These are phyloP conservation scores for Blastobotrys robertii DNA, from an alignment of 805 yeast species.

Conservation along the genomic window DNA sequence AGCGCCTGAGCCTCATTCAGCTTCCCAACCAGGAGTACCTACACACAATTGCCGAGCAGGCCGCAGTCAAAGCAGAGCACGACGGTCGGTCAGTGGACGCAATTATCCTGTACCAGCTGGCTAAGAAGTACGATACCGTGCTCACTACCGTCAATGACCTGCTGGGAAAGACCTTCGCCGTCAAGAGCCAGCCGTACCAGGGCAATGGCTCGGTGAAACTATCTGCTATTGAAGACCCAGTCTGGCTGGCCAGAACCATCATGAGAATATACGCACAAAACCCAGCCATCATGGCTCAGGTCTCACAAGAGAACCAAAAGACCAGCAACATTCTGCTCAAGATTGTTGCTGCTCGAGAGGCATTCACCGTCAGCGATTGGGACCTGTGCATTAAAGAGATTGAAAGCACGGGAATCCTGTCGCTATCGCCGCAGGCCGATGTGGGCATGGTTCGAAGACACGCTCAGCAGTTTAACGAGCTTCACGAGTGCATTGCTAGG, in stretches of 20 bases:
- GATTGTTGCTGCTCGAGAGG: slow-evolving; percentile 57
- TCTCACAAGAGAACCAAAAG: slow-evolving; percentile 46
- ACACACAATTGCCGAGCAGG: slow-evolving; percentile 65
- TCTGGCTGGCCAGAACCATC: slow-evolving; percentile 30
- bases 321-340: slow-evolving; percentile 56
- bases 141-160: slow-evolving; percentile 62
- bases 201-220: slow-evolving; percentile 3
- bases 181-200: slow-evolving; percentile 28
- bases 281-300: slow-evolving; percentile 46
- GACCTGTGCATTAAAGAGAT: slow-evolving; percentile 46
- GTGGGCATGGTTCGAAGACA: slow-evolving; percentile 50
- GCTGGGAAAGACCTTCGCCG: slow-evolving; percentile 66
- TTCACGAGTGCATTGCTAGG: slow-evolving; percentile 64
- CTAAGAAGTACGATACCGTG: slow-evolving; percentile 81
- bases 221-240: slow-evolving; percentile 28
- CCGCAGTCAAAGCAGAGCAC: slow-evolving; percentile 80
- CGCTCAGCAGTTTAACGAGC: slow-evolving; percentile 56
- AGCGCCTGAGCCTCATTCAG: slow-evolving; percentile 54
- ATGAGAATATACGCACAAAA: slow-evolving; percentile 39
- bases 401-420: slow-evolving; percentile 55
- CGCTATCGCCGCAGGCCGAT: slow-evolving; percentile 37
- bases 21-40: slow-evolving; percentile 54
- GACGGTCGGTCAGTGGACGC: slow-evolving; percentile 87
- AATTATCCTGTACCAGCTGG: slow-evolving; percentile 71
- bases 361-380: slow-evolving; percentile 48